Evolutionary conservation across 306 rosid species (phyloP).

Genomic region (Quercus gilva): DNA sequence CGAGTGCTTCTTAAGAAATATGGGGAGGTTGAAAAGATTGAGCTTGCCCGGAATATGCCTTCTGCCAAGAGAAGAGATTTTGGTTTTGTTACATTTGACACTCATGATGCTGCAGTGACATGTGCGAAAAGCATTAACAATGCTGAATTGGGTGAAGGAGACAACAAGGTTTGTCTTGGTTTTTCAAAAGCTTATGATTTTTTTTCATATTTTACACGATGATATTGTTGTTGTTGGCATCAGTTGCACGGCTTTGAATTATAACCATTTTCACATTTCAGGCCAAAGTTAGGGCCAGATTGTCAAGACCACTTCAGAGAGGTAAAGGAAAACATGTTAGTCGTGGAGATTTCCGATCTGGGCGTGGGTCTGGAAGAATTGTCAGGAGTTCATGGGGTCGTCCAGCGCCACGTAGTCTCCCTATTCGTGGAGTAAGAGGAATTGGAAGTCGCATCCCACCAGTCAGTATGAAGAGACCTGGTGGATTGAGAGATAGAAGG

Average conservation of each 20-base stretch:
- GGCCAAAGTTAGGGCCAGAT: slow-evolving; percentile 96
- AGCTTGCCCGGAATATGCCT: slow-evolving; percentile 97
- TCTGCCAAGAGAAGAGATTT: slow-evolving; percentile 94
- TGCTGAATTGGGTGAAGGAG: slow-evolving; percentile 91
- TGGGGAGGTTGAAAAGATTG: slow-evolving; percentile 80
- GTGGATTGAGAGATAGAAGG: slow-evolving; percentile 78
- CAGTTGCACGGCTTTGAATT: slow-evolving; percentile 10
- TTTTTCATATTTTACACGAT: not conserved
- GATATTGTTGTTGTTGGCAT: not conserved
- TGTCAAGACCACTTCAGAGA: slow-evolving; percentile 96
- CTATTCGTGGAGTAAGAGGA: slow-evolving; percentile 69
- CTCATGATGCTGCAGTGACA: slow-evolving; percentile 82
- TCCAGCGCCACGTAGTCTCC: slow-evolving; percentile 57
- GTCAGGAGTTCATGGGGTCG: slow-evolving; percentile 75
- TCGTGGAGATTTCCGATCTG: slow-evolving; percentile 70
- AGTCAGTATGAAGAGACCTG: slow-evolving; percentile 53
- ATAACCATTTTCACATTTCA: slow-evolving; percentile 28
- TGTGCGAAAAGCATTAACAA: slow-evolving; percentile 89
- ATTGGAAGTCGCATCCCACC: slow-evolving; percentile 66
- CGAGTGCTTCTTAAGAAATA: slow-evolving; percentile 67
- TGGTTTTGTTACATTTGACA: slow-evolving; percentile 89
- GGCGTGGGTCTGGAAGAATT: slow-evolving; percentile 51
- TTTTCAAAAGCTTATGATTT: slow-evolving; percentile 6
- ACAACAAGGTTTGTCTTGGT: slow-evolving; percentile 61
- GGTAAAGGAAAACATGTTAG: slow-evolving; percentile 76